Conservation (phyloP, 495 filamentous ascomycete genomes). For the Penicillium arizonense region DNA sequence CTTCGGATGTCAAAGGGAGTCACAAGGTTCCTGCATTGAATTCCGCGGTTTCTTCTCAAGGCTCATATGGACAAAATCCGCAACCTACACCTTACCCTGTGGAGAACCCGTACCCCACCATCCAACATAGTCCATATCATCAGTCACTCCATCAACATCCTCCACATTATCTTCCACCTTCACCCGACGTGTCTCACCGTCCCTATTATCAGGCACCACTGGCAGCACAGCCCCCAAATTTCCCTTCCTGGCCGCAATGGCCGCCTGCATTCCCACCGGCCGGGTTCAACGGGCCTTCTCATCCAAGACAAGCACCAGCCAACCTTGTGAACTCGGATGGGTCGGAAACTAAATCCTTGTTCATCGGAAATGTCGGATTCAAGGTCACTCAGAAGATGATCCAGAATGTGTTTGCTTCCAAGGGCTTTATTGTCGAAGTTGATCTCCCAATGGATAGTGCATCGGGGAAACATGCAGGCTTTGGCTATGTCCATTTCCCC, state of each 20-base stretch:
- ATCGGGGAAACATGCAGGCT: slow-evolving; percentile 81
- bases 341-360: slow-evolving; percentile 72
- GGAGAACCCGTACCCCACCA: not conserved
- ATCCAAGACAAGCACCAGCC: not conserved
- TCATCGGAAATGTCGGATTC: slow-evolving; percentile 90
- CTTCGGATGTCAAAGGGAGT: not conserved
- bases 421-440: slow-evolving; percentile 68
- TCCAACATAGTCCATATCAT: slow-evolving; percentile 2
- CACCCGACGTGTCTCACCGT: slow-evolving; percentile 8
- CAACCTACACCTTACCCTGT: not conserved
- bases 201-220: not conserved
- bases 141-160: slow-evolving; percentile 13
- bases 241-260: not conserved
- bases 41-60: too few relatives aligned
- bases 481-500: slow-evolving; percentile 82
- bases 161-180: slow-evolving; percentile 4
- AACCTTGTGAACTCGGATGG: not conserved
- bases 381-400: slow-evolving; percentile 72
- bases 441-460: slow-evolving; percentile 84
- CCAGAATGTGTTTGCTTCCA: slow-evolving; percentile 70
- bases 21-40: too few relatives aligned
- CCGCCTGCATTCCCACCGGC: not conserved
- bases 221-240: not conserved
- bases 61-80: not conserved
- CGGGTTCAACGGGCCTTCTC: slow-evolving; percentile 4